Percentiles rank a stretch among this genome's conserved stretches.
phyloP scores from a whole-genome alignment of 305 asterid species.

The Lippia alba region DNA sequence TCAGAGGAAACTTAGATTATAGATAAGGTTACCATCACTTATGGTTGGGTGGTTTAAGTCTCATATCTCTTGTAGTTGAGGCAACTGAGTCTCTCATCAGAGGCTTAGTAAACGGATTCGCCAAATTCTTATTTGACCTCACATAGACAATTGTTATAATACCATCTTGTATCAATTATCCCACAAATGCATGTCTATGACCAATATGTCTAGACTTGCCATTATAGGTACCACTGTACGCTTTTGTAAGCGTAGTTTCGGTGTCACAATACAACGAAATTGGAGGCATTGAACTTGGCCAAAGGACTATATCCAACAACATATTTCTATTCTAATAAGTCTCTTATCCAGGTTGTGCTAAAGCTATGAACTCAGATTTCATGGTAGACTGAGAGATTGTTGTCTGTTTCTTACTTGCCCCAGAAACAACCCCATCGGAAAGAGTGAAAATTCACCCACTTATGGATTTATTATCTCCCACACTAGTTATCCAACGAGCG shows the following conservation, averaged over 20 bases:
- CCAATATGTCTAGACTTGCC: neutral
- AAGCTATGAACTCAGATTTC: no score
- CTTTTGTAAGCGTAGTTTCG: no score
- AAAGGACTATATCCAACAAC: neutral
- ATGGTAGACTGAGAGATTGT: neutral
- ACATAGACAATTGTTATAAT: neutral
- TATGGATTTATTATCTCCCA: neutral
- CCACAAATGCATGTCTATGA: neutral
- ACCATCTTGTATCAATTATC: neutral
- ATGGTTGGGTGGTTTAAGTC: no score
- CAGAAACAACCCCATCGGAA: neutral
- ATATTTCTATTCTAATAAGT: neutral
- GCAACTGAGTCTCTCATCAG: no score
- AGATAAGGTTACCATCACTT: no score
- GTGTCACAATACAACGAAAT: neutral
- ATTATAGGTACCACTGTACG: no score
- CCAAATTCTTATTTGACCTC: no score
- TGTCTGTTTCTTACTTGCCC: neutral
- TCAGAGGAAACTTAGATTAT: no score
- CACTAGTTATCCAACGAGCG: neutral
- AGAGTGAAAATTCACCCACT: neutral
- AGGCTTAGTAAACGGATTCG: no score
- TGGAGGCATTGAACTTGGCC: neutral
- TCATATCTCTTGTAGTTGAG: no score
- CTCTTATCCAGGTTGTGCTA: no score